Evolutionary conservation across 2,329 filamentous ascomycete species (phyloP), one percentile per base, ranked within the genome.

Genomic region (Stemphylium lycopersici): DNA sequence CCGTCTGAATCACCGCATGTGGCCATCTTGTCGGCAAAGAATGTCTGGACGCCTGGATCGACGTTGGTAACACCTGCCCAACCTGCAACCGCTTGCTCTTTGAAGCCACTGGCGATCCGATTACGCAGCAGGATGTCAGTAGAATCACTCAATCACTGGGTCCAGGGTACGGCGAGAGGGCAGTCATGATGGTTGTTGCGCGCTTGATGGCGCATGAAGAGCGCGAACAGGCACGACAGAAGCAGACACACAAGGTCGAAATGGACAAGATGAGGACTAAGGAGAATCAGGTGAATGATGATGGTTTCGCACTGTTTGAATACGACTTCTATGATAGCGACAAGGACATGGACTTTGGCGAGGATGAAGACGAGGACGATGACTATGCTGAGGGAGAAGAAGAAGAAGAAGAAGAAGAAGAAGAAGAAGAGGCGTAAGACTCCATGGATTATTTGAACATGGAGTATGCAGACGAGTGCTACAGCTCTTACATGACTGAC

Each of bases 41-140:
- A 6, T 68, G 64, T 52, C 54, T 67, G 4, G 8, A 22, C 13
- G 52, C 53, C 3, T 68, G 64, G 64, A 56, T 68, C 11, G 52
- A 60, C 1, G 45, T 53, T 3, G 51, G 66, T 13, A 55, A 62
- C 45, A 52, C 56, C 2, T 68, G 64, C n/a, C 63, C 63, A 8
- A 57, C 40, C 15, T 68, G 66, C 54, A 56, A 48, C 4, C 56
- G 55, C 43, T 43, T 58, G 6, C 54, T 68, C 6, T 67, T 63
- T 36, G 48, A 65, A 11, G 18, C 42, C 4, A 37, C 29, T 6
- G 16, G 10, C 7, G 45, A 59, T 0, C n/a, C 29, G 2, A 44
- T 65, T 20, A 62, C 62, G 1, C 52, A 62, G 16, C 20, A 37
- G 15, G 60, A 62, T 13, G 18, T 57, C 12, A 44, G 47, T 53